Conservation (phyloP, 352 stramenopile genomes). For the Globisporangium abappressorium region DNA sequence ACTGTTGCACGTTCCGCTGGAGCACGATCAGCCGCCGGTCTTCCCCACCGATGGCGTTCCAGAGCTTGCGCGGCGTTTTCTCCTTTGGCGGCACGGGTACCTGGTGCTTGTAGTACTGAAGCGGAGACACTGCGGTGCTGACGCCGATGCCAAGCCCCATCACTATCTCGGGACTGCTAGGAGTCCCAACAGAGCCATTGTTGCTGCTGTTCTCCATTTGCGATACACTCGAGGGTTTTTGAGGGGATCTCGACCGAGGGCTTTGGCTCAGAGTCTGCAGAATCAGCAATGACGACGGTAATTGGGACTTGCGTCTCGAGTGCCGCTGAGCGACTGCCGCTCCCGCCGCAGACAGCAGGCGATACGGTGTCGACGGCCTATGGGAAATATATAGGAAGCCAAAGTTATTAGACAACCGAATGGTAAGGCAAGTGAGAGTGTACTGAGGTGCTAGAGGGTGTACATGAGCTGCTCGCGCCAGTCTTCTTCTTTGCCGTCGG, state of each 20-base stretch:
- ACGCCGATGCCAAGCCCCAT: constrained; percentile 21
- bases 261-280: constrained; percentile 26
- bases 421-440: background rate
- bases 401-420: background rate
- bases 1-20: constrained; percentile 42
- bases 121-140: constrained; percentile 11
- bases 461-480: constrained; percentile 45
- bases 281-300: constrained; percentile 18
- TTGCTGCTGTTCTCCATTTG: background rate
- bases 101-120: constrained; percentile 64
- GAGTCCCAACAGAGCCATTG: background rate
- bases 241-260: constrained; percentile 16
- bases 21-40: constrained; percentile 68
- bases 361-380: constrained; percentile 32
- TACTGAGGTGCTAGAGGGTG: background rate
- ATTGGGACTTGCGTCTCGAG: constrained; percentile 22
- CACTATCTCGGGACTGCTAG: background rate
- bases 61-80: constrained; percentile 70
- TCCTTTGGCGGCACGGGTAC: constrained; percentile 45
- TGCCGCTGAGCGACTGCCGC: constrained; percentile 16
- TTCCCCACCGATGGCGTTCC: constrained; percentile 75
- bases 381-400: background rate
- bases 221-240: background rate
- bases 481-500: constrained; percentile 24
- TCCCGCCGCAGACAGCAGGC: constrained; percentile 21